Percentiles rank a stretch among this genome's conserved stretches.
phyloP scores from a whole-genome alignment of 768 basidiomycete species.

The Trametes maxima region DNA sequence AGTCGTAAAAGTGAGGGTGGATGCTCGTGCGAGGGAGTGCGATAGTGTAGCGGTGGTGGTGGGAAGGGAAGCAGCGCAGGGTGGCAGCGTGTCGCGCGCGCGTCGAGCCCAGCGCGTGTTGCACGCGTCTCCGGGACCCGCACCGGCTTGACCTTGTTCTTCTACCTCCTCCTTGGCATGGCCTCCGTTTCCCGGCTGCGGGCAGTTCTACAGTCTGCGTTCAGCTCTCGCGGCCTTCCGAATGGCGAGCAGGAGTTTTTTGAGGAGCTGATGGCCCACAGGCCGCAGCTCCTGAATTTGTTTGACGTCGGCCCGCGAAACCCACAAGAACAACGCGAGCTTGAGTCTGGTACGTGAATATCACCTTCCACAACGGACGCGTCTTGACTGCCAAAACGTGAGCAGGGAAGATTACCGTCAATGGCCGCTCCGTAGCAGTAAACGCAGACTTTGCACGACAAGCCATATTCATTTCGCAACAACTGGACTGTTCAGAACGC shows the following conservation, averaged over 20 bases:
- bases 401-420: constrained; percentile 65
- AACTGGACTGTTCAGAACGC: constrained; percentile 82
- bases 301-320: constrained; percentile 67
- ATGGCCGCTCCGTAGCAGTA: constrained; percentile 69
- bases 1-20: neutral
- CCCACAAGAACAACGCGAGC: constrained; percentile 66
- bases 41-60: neutral
- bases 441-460: constrained; percentile 81
- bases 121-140: constrained; percentile 14
- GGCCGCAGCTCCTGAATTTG: constrained; percentile 60
- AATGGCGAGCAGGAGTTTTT: constrained; percentile 75
- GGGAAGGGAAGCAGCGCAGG: constrained; percentile 14
- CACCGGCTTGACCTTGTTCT: constrained; percentile 10
- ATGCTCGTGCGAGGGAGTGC: neutral
- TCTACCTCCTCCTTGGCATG: constrained; percentile 43
- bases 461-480: constrained; percentile 75
- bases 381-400: neutral
- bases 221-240: constrained; percentile 47
- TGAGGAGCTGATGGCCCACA: constrained; percentile 70
- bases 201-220: constrained; percentile 49
- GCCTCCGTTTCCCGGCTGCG: constrained; percentile 61
- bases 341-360: constrained; percentile 61
- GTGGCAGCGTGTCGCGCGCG: constrained; percentile 16
- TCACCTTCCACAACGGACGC: neutral
- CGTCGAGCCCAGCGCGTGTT: constrained; percentile 9